A percentile compares a stretch with the other conserved stretches of the same genome.
Evolutionary conservation across 1,284 basidiomycete genomes (phyloP).

Genomic region (Anthracocystis walkeri): DNA sequence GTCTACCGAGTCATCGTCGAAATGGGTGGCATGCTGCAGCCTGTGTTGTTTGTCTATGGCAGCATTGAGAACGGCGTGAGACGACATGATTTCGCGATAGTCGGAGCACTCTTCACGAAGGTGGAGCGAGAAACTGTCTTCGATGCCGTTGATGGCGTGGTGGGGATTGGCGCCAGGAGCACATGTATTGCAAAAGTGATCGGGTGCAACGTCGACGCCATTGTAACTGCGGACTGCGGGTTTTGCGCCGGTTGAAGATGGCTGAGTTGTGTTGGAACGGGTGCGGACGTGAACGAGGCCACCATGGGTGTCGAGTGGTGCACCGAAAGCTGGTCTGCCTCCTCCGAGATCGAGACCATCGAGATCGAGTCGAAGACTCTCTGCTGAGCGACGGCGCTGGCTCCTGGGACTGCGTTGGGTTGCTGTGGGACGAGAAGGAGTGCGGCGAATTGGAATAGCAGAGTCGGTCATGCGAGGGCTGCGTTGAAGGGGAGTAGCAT

Average conservation of each 20-base stretch:
- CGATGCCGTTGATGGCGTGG: conserved; percentile 15
- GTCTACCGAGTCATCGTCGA: conserved; percentile 2
- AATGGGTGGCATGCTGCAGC: conserved; percentile 4
- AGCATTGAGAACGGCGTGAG: conserved; percentile 44
- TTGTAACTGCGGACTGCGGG: conserved; percentile 8
- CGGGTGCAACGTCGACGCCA: conserved; percentile 3
- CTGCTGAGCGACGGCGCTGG: conserved; percentile 33
- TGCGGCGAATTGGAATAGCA: not conserved
- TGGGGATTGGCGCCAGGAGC: not conserved
- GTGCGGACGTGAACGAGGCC: conserved; percentile 22
- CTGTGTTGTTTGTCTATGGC: conserved; percentile 24
- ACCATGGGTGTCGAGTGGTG: conserved; percentile 1
- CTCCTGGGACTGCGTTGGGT: conserved; percentile 4
- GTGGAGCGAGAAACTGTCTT: conserved; percentile 60
- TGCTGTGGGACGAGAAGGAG: not conserved
- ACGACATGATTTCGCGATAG: conserved; percentile 54
- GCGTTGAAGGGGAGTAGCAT: not conserved
- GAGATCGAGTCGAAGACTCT: conserved; percentile 53
- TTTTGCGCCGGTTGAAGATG: not conserved
- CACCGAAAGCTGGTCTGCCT: conserved; percentile 14
- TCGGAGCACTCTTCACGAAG: conserved; percentile 58
- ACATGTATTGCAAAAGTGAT: conserved; percentile 14
- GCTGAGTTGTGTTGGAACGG: conserved; percentile 21
- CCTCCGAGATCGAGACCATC: conserved; percentile 63
- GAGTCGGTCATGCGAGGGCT: not conserved